Conservation (phyloP, 2,329 filamentous ascomycete genomes). For the Phialophora macrospora region DNA sequence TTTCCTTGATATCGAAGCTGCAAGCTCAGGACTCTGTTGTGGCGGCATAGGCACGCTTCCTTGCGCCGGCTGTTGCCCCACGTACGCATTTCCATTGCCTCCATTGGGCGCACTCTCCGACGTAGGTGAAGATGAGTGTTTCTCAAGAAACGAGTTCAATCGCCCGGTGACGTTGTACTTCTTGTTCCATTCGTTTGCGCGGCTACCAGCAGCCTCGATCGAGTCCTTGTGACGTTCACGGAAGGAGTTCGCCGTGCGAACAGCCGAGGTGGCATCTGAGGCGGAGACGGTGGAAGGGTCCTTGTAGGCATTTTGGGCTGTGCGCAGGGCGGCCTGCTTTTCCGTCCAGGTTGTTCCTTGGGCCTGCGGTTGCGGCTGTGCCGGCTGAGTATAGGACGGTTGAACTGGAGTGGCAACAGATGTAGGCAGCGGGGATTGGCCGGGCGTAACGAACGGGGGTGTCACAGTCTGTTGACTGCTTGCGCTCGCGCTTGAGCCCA, state of each 20-base stretch:
- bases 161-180: conserved; percentile 63
- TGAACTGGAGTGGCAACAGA: background rate
- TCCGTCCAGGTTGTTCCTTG: conserved; percentile 60
- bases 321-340: conserved; percentile 65
- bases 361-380: conserved; percentile 22
- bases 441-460: conserved; percentile 23
- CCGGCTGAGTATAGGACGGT: background rate
- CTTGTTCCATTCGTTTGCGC: conserved; percentile 63
- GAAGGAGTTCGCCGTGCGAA: conserved; percentile 66
- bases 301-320: conserved; percentile 63
- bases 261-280: conserved; percentile 63
- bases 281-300: conserved; percentile 66
- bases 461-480: conserved; percentile 32
- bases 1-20: conserved; percentile 50
- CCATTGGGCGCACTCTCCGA: conserved; percentile 38
- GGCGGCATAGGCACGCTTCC: background rate
- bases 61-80: conserved; percentile 22
- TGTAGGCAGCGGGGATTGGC: conserved; percentile 21
- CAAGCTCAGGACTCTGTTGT: conserved; percentile 39
- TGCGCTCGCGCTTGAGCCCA: conserved; percentile 49
- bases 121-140: conserved; percentile 46
- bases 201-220: conserved; percentile 63
- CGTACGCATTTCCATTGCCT: conserved; percentile 27
- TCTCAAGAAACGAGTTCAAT: conserved; percentile 55
- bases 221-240: conserved; percentile 72